A percentile compares a stretch with the other conserved stretches of the same genome.
Evolutionary conservation across 306 rosid species (phyloP).

Genomic region (Castanopsis chinensis): DNA sequence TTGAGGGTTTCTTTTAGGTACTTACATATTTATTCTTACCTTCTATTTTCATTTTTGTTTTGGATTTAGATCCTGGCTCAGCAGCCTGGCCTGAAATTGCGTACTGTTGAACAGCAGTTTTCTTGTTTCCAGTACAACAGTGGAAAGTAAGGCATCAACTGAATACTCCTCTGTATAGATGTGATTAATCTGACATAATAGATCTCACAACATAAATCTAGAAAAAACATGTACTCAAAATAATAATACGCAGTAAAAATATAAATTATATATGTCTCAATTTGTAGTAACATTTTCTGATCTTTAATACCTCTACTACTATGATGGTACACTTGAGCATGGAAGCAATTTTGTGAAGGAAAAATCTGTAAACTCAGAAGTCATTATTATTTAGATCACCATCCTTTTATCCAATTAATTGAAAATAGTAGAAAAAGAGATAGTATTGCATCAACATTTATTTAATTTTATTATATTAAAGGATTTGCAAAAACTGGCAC

Average conservation of each 20-base stretch:
- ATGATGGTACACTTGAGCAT: neutral
- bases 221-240: neutral
- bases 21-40: slow-evolving; percentile 14
- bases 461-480: neutral
- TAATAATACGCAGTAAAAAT: neutral
- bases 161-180: slow-evolving; percentile 10
- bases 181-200: neutral
- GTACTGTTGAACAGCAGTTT: slow-evolving; percentile 47
- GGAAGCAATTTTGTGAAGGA: neutral
- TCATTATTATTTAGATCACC: neutral
- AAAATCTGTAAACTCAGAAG: neutral
- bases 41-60: slow-evolving; percentile 2
- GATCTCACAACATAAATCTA: neutral
- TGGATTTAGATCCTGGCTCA: slow-evolving; percentile 42
- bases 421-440: neutral
- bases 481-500: neutral
- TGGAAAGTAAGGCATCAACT: slow-evolving; percentile 44
- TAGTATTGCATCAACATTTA: neutral
- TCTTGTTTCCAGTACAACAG: slow-evolving; percentile 48
- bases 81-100: slow-evolving; percentile 50
- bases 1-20: slow-evolving; percentile 15
- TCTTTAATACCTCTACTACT: neutral
- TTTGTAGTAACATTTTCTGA: neutral
- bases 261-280: neutral
- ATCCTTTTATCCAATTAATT: neutral